A percentile compares a stretch with the other conserved stretches of the same genome.
phyloP scores from a whole-genome alignment of 2,329 filamentous ascomycete genomes.

The Zopfia rhizophila region DNA sequence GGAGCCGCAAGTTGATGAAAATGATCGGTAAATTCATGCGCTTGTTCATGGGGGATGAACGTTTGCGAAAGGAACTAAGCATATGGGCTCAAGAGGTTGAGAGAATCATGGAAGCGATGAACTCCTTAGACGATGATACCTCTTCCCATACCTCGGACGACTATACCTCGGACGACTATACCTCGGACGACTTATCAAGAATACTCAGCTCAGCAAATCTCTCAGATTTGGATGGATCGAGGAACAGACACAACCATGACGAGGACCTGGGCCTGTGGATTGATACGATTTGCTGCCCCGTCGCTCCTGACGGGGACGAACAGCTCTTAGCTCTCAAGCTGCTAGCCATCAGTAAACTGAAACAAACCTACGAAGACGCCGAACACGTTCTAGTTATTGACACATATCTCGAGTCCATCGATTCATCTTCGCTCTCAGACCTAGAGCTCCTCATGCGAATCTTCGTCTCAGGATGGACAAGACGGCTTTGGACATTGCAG shows the following conservation, averaged over 20 bases:
- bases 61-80: too few relatives aligned
- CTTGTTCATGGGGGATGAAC: too few relatives aligned
- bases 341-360: constrained; percentile 23
- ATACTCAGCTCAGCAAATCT: too few relatives aligned
- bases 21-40: too few relatives aligned
- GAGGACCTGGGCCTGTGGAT: constrained; percentile 22
- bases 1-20: too few relatives aligned
- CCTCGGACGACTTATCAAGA: too few relatives aligned
- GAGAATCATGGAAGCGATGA: not conserved
- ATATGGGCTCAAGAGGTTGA: too few relatives aligned
- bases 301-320: constrained; percentile 3
- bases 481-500: constrained; percentile 27
- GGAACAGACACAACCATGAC: not conserved
- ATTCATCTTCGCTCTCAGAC: not conserved
- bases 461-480: constrained; percentile 15
- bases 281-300: constrained; percentile 31
- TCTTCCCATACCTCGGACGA: too few relatives aligned
- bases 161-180: not conserved
- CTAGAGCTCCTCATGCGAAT: constrained; percentile 13
- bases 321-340: constrained; percentile 1
- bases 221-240: not conserved
- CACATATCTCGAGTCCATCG: not conserved
- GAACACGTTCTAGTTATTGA: constrained; percentile 23
- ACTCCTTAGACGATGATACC: not conserved
- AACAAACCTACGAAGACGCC: constrained; percentile 23